Base-by-base conservation (phyloP, 2,329 filamentous ascomycete genomes). In the Pseudogymnoascus sp. region DNA sequence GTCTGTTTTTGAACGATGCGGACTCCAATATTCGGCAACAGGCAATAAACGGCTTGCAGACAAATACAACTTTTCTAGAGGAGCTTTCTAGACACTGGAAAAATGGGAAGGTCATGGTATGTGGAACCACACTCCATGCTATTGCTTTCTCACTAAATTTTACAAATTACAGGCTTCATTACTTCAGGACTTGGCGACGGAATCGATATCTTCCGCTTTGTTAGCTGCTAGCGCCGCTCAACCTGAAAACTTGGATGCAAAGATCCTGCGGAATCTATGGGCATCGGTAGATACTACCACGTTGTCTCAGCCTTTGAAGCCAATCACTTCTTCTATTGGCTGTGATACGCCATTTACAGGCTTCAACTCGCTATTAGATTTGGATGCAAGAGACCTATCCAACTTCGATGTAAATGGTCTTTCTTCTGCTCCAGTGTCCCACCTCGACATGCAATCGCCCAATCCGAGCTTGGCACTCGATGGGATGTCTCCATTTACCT, bases 211-310 rank as follows among this genome's bases (percentile, higher is more conserved):
- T 20, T 32, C 34, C 9, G 16, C 34, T 16, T n/a, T 14, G 18
- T 14, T 58, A 20, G 30, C 57, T 11, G 38, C 60, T 37, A 18
- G 43, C 8, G 32, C 43, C n/a, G 43, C 60, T 22, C 20, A 57
- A 14, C 37, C 16, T 16, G 60, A 58, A 35, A 12, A 28, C 35
- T 32, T 61, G 14, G 60, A 61, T 38, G 20, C n/a, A 16, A 37
- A 61, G 18, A 18, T 57, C 25, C 20, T 61, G 30, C 28, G 12
- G 38, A 58, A 22, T 37, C 8, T 61, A 12, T 60, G 57, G 57
- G 61, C 61, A 16, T 30, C 61, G 34, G 32, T 60, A 22, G 61
- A 62, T 30, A 59, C 59, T 54, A 62, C 18, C 20, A 62, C 61
- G 18, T 59, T 62, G 57, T 50, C 61, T 38, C 57, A 62, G 32